phyloP scores from a whole-genome alignment of 208 protist genomes.

The Trypanosoma theileri region DNA sequence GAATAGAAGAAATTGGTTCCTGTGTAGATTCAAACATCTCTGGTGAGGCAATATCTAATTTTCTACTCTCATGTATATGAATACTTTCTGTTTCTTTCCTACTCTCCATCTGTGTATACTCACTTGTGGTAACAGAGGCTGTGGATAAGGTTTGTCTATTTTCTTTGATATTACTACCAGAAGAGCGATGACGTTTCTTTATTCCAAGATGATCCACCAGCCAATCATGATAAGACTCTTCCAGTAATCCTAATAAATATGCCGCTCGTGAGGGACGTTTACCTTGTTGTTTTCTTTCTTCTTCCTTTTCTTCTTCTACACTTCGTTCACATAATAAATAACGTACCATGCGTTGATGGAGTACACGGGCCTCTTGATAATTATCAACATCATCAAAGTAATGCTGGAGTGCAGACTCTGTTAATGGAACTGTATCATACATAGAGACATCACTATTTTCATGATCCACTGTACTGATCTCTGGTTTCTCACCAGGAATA shows the following conservation, averaged over 20 bases:
- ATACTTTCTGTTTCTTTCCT: no score
- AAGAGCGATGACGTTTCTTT: background rate
- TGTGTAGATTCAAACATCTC: background rate
- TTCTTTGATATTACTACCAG: background rate
- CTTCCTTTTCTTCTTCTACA: constrained; percentile 16
- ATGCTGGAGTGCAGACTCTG: background rate
- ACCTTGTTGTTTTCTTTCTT: background rate
- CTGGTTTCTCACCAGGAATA: background rate
- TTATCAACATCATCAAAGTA: constrained; percentile 22
- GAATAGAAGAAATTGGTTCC: background rate
- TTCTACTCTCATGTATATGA: no score
- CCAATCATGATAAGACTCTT: constrained; percentile 27
- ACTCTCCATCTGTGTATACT: no score
- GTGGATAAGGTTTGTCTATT: no score
- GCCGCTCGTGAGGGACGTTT: background rate
- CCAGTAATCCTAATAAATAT: constrained; percentile 15
- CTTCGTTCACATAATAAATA: constrained; percentile 1
- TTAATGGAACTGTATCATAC: background rate
- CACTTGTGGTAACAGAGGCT: no score
- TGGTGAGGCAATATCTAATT: no score
- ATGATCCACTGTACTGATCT: background rate
- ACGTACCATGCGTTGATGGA: constrained; percentile 22
- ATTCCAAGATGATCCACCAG: constrained; percentile 24
- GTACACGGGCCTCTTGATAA: constrained; percentile 24
- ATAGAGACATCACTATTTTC: background rate